Conservation (phyloP, 305 asterid genomes). For the Fraxinus platypoda region DNA sequence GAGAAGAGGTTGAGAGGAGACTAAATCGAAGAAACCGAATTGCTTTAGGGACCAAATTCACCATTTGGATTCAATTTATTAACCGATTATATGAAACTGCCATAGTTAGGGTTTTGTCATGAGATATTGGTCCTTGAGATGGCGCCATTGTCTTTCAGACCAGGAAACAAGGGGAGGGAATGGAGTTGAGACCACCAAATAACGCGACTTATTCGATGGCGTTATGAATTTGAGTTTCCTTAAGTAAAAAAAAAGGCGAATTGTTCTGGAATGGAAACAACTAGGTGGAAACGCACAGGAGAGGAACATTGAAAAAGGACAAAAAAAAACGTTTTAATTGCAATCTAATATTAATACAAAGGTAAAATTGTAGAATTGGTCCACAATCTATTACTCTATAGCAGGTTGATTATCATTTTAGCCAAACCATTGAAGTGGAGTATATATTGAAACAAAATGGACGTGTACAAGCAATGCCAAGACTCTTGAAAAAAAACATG, state of each 20-base stretch:
- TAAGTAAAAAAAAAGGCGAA: not conserved
- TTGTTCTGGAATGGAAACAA: not conserved
- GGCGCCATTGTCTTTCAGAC: conserved; percentile 31
- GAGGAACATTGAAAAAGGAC: not conserved
- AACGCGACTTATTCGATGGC: not conserved
- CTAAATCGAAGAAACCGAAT: conserved; percentile 26
- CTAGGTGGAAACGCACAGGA: not conserved
- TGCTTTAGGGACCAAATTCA: conserved; percentile 31
- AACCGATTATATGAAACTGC: not conserved
- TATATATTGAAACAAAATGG: not conserved
- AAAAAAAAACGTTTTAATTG: no score
- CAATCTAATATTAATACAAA: no score
- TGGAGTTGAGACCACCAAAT: conserved; percentile 16
- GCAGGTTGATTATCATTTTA: not conserved
- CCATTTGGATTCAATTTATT: conserved; percentile 22
- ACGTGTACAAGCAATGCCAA: not conserved
- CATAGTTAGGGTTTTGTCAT: conserved; percentile 31
- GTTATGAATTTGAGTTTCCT: not conserved
- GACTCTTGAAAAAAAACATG: not conserved
- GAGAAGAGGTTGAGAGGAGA: conserved; percentile 24
- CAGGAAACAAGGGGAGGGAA: not conserved
- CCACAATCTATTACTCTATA: no score
- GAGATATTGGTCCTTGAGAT: not conserved
- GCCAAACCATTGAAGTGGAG: not conserved
- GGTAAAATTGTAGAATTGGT: no score